Evolutionary conservation across 2,329 filamentous ascomycete species (phyloP), one percentile per base, ranked within the genome.

Genomic region (Aspergillus ochraceus): DNA sequence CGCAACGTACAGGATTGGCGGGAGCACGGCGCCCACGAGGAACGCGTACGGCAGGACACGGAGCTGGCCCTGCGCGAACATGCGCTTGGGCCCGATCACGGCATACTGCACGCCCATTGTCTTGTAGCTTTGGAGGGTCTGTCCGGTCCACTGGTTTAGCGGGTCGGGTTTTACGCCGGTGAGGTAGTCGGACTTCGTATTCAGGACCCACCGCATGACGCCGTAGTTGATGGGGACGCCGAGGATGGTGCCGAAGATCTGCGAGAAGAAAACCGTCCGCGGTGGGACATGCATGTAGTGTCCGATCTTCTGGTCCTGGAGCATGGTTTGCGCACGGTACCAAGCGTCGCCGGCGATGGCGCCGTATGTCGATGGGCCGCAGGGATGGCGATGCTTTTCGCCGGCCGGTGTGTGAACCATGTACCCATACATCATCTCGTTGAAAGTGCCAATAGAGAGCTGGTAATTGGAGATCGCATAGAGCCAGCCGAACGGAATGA

Each of bases 231-330:
- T 81, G 0, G 85, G 85, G 6, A 88, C 79, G 5, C 85, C 85
- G 47, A 88, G 76, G 8, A 84, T 72, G 17, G 82, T 84, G 3
- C 84, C 86, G 32, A 87, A 84, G 4, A 88, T 76, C 65, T 88
- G 85, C 1, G 83, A 84, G 69, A 87, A 85, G 74, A 88, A 87
- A 6, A 87, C 81, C 0, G 81, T 76, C 12, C 82, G 81, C 1
- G 85, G 85, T 0, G 85, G 83, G 0, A 88, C 78, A 55, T 88
- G 84, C 81, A 86, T 85, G 64, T 87, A 88, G 64, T 87, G 84
- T 0, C 84, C 85, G n/a, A 88, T 86, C 66, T 87, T 86, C 68
- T 84, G 83, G 66, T 88, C 86, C 65, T 88, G 84, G 0, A 87
- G 75, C 77, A 86, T 85, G 22, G 80, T 78, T 63, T 84, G 83